Evolutionary conservation across 202 grass and related monocot genomes (phyloP).

Genomic region (Elaeis oleifera): DNA sequence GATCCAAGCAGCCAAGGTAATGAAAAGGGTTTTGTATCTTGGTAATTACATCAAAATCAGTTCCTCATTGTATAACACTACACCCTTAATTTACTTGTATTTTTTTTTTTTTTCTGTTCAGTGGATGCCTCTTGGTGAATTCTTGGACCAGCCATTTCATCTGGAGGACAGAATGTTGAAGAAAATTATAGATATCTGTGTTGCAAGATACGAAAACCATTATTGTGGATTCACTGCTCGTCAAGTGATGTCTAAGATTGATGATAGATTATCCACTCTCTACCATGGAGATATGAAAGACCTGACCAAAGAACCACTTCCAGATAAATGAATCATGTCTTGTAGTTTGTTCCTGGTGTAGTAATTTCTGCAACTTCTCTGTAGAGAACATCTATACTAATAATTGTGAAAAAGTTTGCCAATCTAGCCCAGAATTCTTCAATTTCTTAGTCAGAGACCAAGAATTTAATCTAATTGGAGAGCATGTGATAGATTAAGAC

Average conservation of each 20-base stretch:
- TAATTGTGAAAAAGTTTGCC: no score
- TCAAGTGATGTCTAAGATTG: constrained; percentile 36
- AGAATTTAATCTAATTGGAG: no score
- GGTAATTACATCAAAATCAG: no score
- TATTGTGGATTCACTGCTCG: constrained; percentile 27
- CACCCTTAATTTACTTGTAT: neutral
- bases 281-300: constrained; percentile 27
- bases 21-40: no score
- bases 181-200: constrained; percentile 40
- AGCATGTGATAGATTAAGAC: no score
- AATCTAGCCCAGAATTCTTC: no score
- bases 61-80: no score
- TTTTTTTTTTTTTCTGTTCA: constrained; percentile 20
- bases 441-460: no score
- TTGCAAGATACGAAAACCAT: constrained; percentile 22
- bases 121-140: constrained; percentile 60
- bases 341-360: no score
- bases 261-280: constrained; percentile 42
- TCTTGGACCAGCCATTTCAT: constrained; percentile 39
- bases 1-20: constrained; percentile 57
- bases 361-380: no score
- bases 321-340: no score
- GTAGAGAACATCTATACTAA: no score
- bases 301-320: constrained; percentile 6
- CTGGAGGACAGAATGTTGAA: constrained; percentile 38